A percentile compares a stretch with the other conserved stretches of the same genome.
phyloP scores from a whole-genome alignment of 805 yeast species.

The Saturnispora besseyi region DNA sequence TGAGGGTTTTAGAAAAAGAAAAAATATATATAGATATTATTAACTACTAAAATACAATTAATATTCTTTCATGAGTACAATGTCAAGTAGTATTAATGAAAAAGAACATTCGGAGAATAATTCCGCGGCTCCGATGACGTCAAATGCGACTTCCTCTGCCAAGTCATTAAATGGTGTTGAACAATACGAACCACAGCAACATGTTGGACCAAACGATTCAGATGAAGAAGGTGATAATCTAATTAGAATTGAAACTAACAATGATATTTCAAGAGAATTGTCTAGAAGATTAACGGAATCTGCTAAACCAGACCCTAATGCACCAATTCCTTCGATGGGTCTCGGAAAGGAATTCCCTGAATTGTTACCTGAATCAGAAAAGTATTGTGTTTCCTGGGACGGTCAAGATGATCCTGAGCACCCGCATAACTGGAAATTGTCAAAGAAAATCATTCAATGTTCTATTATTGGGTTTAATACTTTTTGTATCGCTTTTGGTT shows the following conservation, averaged over 20 bases:
- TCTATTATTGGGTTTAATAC: conserved; percentile 41
- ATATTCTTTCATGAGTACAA: background rate
- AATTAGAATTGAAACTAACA: conserved; percentile 15
- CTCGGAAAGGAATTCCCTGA: conserved; percentile 58
- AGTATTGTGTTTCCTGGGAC: conserved; percentile 61
- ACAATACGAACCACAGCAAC: background rate
- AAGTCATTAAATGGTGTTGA: background rate
- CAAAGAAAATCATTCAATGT: conserved; percentile 38
- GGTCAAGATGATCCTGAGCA: conserved; percentile 74
- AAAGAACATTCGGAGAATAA: background rate
- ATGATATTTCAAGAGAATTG: conserved; percentile 19
- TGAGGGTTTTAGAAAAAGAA: background rate
- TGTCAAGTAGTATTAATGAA: background rate
- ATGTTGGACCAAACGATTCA: background rate
- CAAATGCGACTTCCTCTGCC: background rate
- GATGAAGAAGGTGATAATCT: conserved; percentile 6
- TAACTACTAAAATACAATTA: background rate
- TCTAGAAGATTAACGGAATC: conserved; percentile 37
- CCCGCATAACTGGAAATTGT: conserved; percentile 68
- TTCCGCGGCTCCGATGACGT: background rate
- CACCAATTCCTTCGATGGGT: conserved; percentile 54
- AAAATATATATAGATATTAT: background rate
- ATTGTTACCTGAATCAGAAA: conserved; percentile 41
- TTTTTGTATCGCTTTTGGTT: conserved; percentile 56
- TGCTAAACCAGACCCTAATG: conserved; percentile 26